phyloP scores from a whole-genome alignment of 129 eudicot species.

The Sambucus nigra region DNA sequence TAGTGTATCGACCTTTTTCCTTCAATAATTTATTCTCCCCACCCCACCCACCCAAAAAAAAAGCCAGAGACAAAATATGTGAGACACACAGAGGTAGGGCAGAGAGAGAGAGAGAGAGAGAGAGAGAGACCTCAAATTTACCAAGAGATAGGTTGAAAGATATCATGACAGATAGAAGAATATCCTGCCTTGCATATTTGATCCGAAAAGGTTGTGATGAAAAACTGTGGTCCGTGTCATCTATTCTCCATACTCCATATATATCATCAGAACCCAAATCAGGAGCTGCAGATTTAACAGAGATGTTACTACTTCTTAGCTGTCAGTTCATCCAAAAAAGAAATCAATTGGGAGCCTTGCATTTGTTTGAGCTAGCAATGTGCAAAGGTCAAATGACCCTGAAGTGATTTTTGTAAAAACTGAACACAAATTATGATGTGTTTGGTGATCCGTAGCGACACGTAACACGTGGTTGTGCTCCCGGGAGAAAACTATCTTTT shows the following conservation, averaged over 20 bases:
- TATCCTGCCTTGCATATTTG: constrained; percentile 92
- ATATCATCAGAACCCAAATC: constrained; percentile 73
- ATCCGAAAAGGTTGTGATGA: constrained; percentile 92
- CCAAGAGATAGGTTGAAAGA: constrained; percentile 80
- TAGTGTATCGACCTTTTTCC: no score
- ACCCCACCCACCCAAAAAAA: background rate
- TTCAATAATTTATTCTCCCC: no score
- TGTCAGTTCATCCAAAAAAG: background rate
- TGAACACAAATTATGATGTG: no score
- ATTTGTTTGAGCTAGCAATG: no score
- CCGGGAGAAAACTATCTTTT: no score
- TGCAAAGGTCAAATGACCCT: no score
- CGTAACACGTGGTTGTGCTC: no score
- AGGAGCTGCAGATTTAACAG: constrained; percentile 60
- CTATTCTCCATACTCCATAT: constrained; percentile 91
- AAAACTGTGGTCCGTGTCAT: constrained; percentile 86
- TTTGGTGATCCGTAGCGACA: no score
- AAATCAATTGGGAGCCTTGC: background rate
- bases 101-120: constrained; percentile 7
- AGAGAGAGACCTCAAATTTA: constrained; percentile 56
- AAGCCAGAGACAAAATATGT: background rate
- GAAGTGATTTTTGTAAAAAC: no score
- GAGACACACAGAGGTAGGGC: background rate
- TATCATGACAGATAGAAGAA: constrained; percentile 82
- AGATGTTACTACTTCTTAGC: constrained; percentile 10